These are phyloP conservation scores for Dalbergia cochinchinensis DNA, from an alignment of 306 rosid genomes.

Conservation along the genomic window DNA sequence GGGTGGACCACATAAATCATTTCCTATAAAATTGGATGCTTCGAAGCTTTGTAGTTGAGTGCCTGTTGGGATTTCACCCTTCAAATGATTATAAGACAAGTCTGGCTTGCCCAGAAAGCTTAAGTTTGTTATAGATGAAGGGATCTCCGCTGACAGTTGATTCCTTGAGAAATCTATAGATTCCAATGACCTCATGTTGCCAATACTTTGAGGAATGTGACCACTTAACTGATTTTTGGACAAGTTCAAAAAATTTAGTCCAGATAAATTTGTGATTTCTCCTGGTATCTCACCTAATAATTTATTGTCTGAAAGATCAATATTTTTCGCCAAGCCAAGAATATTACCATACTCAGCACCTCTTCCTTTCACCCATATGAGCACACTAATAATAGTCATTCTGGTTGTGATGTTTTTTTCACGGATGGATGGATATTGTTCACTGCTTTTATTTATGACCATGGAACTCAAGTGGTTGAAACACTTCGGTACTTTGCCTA, in stretches of 20 bases:
- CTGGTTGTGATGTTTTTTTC: not conserved
- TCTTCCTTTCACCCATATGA: constrained; percentile 8
- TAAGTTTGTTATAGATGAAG: constrained; percentile 34
- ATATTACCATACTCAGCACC: not conserved
- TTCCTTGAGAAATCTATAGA: constrained; percentile 47
- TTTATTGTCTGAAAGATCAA: constrained; percentile 14
- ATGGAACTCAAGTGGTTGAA: constrained; percentile 40
- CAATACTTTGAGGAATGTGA: constrained; percentile 39
- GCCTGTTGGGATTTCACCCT: constrained; percentile 45
- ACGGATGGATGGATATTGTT: not conserved
- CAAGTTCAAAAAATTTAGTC: constrained; percentile 36
- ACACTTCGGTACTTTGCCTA: constrained; percentile 36
- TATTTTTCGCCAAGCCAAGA: not conserved
- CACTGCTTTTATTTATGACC: not conserved
- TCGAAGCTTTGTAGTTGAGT: constrained; percentile 45
- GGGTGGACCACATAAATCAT: constrained; percentile 41
- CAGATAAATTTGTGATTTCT: not conserved
- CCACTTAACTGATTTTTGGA: constrained; percentile 43
- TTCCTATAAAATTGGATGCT: constrained; percentile 41
- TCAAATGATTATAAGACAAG: constrained; percentile 49
- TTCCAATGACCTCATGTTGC: constrained; percentile 21
- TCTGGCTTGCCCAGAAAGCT: constrained; percentile 31
- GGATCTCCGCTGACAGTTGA: constrained; percentile 47
- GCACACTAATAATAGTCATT: not conserved
- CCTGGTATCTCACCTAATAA: not conserved